Base-by-base conservation (phyloP, 1,139 yeast genomes). In the Meyerozyma guilliermondii region DNA sequence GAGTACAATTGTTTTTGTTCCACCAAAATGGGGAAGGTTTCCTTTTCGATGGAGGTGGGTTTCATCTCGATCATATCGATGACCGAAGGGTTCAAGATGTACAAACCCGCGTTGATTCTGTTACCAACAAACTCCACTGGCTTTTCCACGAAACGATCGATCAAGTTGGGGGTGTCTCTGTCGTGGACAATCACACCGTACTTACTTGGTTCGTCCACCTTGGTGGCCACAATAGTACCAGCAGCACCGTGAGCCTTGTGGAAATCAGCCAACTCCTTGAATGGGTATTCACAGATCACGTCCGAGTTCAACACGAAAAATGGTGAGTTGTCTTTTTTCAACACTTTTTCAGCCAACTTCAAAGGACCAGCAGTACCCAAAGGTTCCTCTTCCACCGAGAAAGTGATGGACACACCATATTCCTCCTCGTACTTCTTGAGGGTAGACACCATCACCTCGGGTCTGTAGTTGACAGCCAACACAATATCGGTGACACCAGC, bases 401-500 rank as follows among this genome's bases (percentile, higher is more conserved):
- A 94, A 46, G 98, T 89, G 70, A 94, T 94, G 58, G 77, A 75
- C 54, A 94, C 96, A 66, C 97, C 97, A 69, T 87, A 92, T 68
- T 84, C 89, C 63, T 84, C 76, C 74, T 92, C 98, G 80, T 91
- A 94, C 72, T 91, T 81, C 71, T 91, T 79, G 63, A 94, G 80
- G 50, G 98, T 85, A 51, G 88, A 83, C 51, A 92, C 98, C 99
- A 94, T 94, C 53, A 89, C 96, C 74, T 94, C 98, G 49, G 99
- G 98, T 70, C 97, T 86, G 81, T 94, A 94, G 82, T 92, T 94
- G 59, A 94, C 99, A 49, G 99, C 99, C 58, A 94, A 76, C 41
- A 94, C 98, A 59, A 94, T 91, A 69, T 94, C 99, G 49, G 96
- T 94, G 65, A 92, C 97, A 65, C 99, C 99, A 56, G 98, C 98